These are phyloP conservation scores for Trichoderma breve DNA, from an alignment of 2,329 filamentous ascomycete species.

Conservation along the genomic window DNA sequence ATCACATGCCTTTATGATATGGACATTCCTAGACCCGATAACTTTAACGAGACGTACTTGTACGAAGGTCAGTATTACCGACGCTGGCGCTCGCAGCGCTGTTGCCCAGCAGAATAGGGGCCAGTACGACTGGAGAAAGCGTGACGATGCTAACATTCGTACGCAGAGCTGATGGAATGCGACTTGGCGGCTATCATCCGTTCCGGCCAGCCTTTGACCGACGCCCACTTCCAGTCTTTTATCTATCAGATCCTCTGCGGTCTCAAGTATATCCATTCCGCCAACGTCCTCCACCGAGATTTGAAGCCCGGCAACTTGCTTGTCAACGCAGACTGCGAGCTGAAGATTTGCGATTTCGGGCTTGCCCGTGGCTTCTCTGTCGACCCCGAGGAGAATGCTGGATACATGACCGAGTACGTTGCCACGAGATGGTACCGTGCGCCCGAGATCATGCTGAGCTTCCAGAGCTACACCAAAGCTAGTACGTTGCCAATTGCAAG, in stretches of 20 bases:
- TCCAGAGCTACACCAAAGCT: slow-evolving; percentile 99
- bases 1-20: slow-evolving; percentile 99
- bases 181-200: slow-evolving; percentile 97
- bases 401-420: slow-evolving; percentile 99
- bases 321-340: slow-evolving; percentile 97
- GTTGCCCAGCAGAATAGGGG: neutral
- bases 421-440: slow-evolving; percentile 94
- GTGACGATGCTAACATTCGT: slow-evolving; percentile 23
- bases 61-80: slow-evolving; percentile 74
- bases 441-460: slow-evolving; percentile 98
- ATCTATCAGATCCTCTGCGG: slow-evolving; percentile 99
- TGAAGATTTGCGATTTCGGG: slow-evolving; percentile 99
- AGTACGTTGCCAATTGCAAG: slow-evolving; percentile 62
- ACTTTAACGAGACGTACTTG: slow-evolving; percentile 98
- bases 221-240: slow-evolving; percentile 99
- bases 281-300: slow-evolving; percentile 95
- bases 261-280: slow-evolving; percentile 98
- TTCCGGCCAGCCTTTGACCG: slow-evolving; percentile 93
- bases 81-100: neutral
- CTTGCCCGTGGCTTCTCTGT: slow-evolving; percentile 94
- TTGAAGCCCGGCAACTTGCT: slow-evolving; percentile 95
- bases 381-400: slow-evolving; percentile 96
- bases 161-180: slow-evolving; percentile 94
- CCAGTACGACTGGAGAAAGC: neutral
- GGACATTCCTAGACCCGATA: slow-evolving; percentile 95